These are phyloP conservation scores for Colletotrichum neosansevieriae DNA, from an alignment of 2,329 filamentous ascomycete species.

Conservation along the genomic window DNA sequence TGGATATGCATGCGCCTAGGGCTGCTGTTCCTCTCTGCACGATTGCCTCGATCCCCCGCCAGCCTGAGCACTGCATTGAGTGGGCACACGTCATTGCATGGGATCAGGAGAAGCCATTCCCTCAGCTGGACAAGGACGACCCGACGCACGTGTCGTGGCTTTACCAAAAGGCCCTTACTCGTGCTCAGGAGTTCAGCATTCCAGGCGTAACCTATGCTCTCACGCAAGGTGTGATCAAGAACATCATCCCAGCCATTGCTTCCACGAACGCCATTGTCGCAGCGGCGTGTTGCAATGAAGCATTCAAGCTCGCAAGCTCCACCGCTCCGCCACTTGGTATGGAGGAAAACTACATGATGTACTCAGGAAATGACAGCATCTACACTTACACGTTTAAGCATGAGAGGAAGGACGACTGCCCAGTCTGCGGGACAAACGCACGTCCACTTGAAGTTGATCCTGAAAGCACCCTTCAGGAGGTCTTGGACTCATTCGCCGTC, in stretches of 20 bases:
- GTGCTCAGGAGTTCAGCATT: conserved; percentile 91
- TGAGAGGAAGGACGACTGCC: conserved; percentile 93
- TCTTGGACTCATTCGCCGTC: conserved; percentile 85
- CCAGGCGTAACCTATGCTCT: conserved; percentile 92
- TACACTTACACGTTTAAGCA: conserved; percentile 99
- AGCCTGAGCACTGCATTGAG: conserved; percentile 98
- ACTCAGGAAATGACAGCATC: conserved; percentile 93
- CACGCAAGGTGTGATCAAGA: conserved; percentile 98
- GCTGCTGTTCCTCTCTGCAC: conserved; percentile 98
- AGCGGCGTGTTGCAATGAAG: conserved; percentile 95
- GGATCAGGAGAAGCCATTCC: conserved; percentile 87
- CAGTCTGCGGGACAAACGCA: conserved; percentile 88
- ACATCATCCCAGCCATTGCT: conserved; percentile 98
- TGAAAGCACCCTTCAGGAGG: conserved; percentile 80
- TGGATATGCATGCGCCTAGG: conserved; percentile 98
- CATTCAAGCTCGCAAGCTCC: conserved; percentile 90
- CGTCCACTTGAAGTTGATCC: conserved; percentile 80
- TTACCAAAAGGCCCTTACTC: conserved; percentile 83
- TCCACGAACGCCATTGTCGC: conserved; percentile 98
- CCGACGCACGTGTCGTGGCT: conserved; percentile 98
- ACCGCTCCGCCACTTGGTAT: conserved; percentile 83
- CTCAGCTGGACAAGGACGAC: conserved; percentile 92
- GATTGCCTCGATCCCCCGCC: conserved; percentile 93
- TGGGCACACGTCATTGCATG: conserved; percentile 99
- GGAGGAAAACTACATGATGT: conserved; percentile 98